Conservation (phyloP, 1,284 basidiomycete genomes). For the Cerrena zonata region DNA sequence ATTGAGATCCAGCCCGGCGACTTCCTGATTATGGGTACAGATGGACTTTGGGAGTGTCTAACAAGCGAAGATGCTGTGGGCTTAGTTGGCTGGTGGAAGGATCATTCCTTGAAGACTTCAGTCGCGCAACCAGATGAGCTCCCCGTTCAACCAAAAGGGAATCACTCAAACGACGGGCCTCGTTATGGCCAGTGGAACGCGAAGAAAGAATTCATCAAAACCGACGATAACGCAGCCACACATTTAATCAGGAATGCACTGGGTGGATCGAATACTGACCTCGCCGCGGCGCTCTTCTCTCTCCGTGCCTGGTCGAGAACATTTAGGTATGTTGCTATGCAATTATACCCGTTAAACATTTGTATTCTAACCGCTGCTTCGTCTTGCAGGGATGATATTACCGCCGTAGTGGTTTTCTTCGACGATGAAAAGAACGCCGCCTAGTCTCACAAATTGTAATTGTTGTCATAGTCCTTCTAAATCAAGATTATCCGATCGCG, state of each 20-base stretch:
- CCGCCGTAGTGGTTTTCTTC: conserved; percentile 24
- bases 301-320: conserved; percentile 32
- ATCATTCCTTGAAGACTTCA: conserved; percentile 14
- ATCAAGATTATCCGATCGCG: no score
- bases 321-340: conserved; percentile 33
- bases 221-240: conserved; percentile 44
- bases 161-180: conserved; percentile 17
- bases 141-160: conserved; percentile 13
- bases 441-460: no score
- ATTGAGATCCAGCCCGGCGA: conserved; percentile 39
- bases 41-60: conserved; percentile 55
- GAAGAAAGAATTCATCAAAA: conserved; percentile 38
- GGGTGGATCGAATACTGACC: conserved; percentile 49
- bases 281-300: conserved; percentile 41
- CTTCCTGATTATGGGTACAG: conserved; percentile 52
- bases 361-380: no score
- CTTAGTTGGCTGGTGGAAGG: conserved; percentile 45
- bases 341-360: no score
- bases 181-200: conserved; percentile 34
- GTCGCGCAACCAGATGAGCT: conserved; percentile 9
- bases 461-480: no score
- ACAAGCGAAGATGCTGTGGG: conserved; percentile 56
- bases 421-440: conserved; percentile 6
- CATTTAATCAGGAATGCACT: conserved; percentile 59
- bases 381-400: conserved; percentile 24